These are phyloP conservation scores for Chenopodium suecicum DNA, from an alignment of 148 eudicot species.

Conservation along the genomic window DNA sequence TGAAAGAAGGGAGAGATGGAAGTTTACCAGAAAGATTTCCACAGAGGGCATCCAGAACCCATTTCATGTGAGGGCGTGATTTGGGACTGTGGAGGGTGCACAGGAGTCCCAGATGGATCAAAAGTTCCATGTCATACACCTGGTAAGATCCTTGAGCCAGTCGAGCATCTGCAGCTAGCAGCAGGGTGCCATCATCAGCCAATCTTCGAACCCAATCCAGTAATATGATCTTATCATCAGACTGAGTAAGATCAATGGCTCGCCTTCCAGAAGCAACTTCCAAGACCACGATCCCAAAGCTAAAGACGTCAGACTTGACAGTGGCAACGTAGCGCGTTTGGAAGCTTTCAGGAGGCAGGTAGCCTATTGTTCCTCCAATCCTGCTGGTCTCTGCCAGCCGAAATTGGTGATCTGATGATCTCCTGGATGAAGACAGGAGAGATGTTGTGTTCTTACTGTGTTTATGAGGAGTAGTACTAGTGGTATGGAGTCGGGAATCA, in stretches of 20 bases:
- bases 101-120: conserved; percentile 60
- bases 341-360: conserved; percentile 91
- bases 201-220: conserved; percentile 74
- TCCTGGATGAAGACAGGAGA: conserved; percentile 34
- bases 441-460: not conserved
- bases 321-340: conserved; percentile 61
- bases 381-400: conserved; percentile 64
- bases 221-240: conserved; percentile 71
- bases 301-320: conserved; percentile 85
- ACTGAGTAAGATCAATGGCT: conserved; percentile 71
- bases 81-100: conserved; percentile 82
- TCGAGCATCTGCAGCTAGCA: conserved; percentile 62
- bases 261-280: conserved; percentile 82
- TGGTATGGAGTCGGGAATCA: not conserved
- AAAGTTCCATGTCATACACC: conserved; percentile 56
- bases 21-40: conserved; percentile 53
- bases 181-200: conserved; percentile 58
- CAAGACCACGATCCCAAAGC: conserved; percentile 82
- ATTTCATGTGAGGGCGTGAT: conserved; percentile 82
- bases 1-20: conserved; percentile 72
- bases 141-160: conserved; percentile 57
- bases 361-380: conserved; percentile 95
- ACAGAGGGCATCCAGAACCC: conserved; percentile 73
- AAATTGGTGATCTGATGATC: conserved; percentile 43
- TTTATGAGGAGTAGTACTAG: not conserved